These are phyloP conservation scores for Aspergillus fumigatus DNA, from an alignment of 2,329 filamentous ascomycete genomes.

Conservation along the genomic window DNA sequence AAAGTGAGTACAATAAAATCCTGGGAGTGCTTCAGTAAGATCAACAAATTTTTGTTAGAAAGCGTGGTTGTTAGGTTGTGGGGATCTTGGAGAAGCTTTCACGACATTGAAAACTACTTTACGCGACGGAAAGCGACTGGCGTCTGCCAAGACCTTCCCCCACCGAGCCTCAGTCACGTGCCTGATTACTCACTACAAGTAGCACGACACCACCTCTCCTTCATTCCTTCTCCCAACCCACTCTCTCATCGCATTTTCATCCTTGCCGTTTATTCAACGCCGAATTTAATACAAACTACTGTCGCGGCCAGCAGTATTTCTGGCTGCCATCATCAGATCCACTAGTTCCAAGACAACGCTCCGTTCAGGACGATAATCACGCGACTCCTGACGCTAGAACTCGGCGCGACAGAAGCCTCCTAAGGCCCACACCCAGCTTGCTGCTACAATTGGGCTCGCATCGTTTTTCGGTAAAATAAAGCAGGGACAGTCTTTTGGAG, in stretches of 20 bases:
- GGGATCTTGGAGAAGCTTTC: constrained; percentile 20
- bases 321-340: neutral
- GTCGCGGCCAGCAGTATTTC: neutral
- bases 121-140: constrained; percentile 18
- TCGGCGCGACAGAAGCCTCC: constrained; percentile 24
- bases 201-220: constrained; percentile 1
- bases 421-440: constrained; percentile 12
- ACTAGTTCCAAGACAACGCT: neutral
- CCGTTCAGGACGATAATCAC: neutral
- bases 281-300: neutral
- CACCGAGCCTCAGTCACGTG: constrained; percentile 20
- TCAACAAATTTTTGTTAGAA: constrained; percentile 1
- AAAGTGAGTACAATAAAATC: neutral
- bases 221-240: neutral
- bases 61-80: constrained; percentile 10
- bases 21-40: neutral
- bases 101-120: constrained; percentile 9
- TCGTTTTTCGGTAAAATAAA: constrained; percentile 16
- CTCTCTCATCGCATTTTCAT: neutral
- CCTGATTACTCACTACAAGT: constrained; percentile 9
- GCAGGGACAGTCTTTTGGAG: constrained; percentile 18
- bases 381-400: constrained; percentile 1
- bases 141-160: constrained; percentile 17
- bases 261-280: constrained; percentile 1
- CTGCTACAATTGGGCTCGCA: constrained; percentile 14